Percentiles rank a stretch among this genome's conserved stretches.
Conservation (phyloP, 441 rosid genomes). For the Isatis lusitanica region DNA sequence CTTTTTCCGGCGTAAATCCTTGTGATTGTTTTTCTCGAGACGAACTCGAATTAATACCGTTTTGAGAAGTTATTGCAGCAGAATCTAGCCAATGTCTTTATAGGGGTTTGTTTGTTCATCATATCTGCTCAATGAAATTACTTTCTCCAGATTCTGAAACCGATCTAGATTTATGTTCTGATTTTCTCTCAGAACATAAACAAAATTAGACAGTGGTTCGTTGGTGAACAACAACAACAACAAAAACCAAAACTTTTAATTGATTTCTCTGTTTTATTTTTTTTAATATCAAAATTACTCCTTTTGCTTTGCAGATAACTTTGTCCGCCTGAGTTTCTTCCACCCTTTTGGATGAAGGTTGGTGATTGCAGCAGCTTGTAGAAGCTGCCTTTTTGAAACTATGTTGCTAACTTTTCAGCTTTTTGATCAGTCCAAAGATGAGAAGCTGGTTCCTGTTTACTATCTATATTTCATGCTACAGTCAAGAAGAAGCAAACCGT, state of each 20-base stretch:
- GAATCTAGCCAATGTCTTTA: neutral
- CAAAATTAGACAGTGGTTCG: neutral
- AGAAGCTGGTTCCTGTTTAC: slow-evolving; percentile 49
- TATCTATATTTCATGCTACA: slow-evolving; percentile 62
- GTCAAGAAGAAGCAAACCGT: slow-evolving; percentile 58
- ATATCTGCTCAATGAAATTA: too few species aligned
- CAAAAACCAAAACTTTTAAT: neutral
- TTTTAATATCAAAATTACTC: neutral
- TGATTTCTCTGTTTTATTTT: neutral
- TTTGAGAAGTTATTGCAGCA: neutral
- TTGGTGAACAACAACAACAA: neutral
- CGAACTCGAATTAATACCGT: neutral
- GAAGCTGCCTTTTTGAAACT: slow-evolving; percentile 68
- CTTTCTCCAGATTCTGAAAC: neutral
- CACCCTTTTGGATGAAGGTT: slow-evolving; percentile 18
- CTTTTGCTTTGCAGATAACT: slow-evolving; percentile 8
- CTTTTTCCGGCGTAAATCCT: slow-evolving; percentile 1
- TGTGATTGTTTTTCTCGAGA: slow-evolving; percentile 8
- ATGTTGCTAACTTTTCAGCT: slow-evolving; percentile 68
- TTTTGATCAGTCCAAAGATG: slow-evolving; percentile 51
- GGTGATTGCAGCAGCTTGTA: slow-evolving; percentile 63
- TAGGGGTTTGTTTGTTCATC: neutral
- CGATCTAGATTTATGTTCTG: slow-evolving; percentile 21
- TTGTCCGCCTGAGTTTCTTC: neutral
- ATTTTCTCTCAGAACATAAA: neutral